A percentile compares a stretch with the other conserved stretches of the same genome.
Conservation (phyloP, 2,329 filamentous ascomycete species). For the Paraphaeosphaeria minitans region DNA sequence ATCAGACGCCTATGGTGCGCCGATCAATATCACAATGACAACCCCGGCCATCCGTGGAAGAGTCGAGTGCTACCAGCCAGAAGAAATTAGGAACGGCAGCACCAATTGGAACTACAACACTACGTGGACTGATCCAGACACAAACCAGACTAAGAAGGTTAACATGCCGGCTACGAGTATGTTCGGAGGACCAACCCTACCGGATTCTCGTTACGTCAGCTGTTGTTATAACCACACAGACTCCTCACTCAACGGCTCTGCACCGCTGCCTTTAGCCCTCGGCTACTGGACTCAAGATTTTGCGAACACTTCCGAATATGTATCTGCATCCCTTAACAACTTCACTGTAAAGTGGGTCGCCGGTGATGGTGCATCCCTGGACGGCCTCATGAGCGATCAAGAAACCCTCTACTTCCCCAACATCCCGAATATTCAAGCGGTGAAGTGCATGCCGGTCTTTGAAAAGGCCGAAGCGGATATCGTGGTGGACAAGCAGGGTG, state of each 20-base stretch:
- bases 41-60: constrained; percentile 19
- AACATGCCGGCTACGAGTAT: background rate
- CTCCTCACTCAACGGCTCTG: background rate
- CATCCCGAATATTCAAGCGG: constrained; percentile 13
- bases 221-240: constrained; percentile 15
- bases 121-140: constrained; percentile 1
- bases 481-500: constrained; percentile 11
- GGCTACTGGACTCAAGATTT: constrained; percentile 19
- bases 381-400: background rate
- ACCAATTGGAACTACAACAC: constrained; percentile 8
- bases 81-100: constrained; percentile 11
- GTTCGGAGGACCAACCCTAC: background rate
- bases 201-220: background rate
- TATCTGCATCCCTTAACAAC: constrained; percentile 7
- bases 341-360: constrained; percentile 20
- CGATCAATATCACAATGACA: constrained; percentile 14
- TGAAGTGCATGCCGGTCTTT: constrained; percentile 22
- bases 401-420: constrained; percentile 8
- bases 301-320: background rate
- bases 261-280: background rate
- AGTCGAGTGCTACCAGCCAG: constrained; percentile 15
- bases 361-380: constrained; percentile 9
- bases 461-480: constrained; percentile 17
- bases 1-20: background rate
- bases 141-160: background rate